These are phyloP conservation scores for Xylaria curta DNA, from an alignment of 495 filamentous ascomycete species.

Conservation along the genomic window DNA sequence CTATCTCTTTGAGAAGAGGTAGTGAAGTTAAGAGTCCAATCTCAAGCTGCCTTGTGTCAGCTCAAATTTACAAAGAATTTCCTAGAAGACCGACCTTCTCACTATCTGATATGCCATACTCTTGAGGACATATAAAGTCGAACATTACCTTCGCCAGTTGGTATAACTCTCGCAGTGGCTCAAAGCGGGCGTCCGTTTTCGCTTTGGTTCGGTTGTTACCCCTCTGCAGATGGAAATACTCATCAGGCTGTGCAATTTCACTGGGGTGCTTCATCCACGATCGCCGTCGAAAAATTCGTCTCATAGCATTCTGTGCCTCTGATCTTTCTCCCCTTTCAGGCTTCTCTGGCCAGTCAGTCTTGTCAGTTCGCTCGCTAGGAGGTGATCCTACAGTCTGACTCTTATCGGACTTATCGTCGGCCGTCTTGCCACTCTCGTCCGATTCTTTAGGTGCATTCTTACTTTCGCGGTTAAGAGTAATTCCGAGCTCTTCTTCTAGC, in stretches of 20 bases:
- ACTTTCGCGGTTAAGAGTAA: slow-evolving; percentile 45
- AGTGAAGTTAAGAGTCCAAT: slow-evolving; percentile 94
- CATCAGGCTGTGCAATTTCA: slow-evolving; percentile 58
- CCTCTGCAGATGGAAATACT: slow-evolving; percentile 87
- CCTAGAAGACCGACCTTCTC: slow-evolving; percentile 67
- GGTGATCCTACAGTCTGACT: slow-evolving; percentile 32
- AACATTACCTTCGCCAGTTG: slow-evolving; percentile 92
- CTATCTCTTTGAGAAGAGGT: slow-evolving; percentile 92
- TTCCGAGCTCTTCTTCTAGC: slow-evolving; percentile 66
- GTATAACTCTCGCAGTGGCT: slow-evolving; percentile 90
- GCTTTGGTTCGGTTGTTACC: slow-evolving; percentile 78
- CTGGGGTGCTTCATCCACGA: slow-evolving; percentile 55
- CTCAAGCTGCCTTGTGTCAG: slow-evolving; percentile 64
- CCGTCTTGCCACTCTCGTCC: slow-evolving; percentile 39
- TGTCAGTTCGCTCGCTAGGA: slow-evolving; percentile 35
- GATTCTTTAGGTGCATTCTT: slow-evolving; percentile 43
- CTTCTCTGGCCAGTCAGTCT: slow-evolving; percentile 37
- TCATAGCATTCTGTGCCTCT: slow-evolving; percentile 49
- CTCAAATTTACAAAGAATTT: neutral
- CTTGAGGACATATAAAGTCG: slow-evolving; percentile 97
- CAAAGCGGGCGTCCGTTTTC: slow-evolving; percentile 83
- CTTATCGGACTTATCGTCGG: slow-evolving; percentile 47
- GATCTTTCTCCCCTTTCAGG: slow-evolving; percentile 32
- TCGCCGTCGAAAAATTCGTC: slow-evolving; percentile 58
- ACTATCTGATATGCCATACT: slow-evolving; percentile 91